phyloP scores from a whole-genome alignment of 78 protist genomes.

The Fonticula alba region DNA sequence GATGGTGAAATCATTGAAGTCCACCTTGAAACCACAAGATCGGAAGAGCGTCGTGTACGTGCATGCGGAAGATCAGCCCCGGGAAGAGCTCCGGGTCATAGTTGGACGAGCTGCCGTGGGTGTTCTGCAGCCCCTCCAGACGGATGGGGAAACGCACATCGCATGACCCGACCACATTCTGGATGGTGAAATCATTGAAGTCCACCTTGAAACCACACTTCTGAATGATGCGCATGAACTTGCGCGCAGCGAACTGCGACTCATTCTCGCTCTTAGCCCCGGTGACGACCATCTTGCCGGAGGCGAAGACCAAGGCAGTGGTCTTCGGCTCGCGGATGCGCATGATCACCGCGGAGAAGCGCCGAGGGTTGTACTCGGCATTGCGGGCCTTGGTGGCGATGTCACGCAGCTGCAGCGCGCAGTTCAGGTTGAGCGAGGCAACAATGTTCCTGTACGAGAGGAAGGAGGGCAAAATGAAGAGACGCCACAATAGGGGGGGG shows the following conservation, averaged over 20 bases:
- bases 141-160: slow-evolving; percentile 80
- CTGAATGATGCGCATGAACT: slow-evolving; percentile 80
- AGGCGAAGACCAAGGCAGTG: slow-evolving; percentile 76
- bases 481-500: too few relatives aligned
- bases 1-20: slow-evolving; percentile 57
- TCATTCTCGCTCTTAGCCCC: slow-evolving; percentile 83
- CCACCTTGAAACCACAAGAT: too few relatives aligned
- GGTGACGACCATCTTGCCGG: slow-evolving; percentile 86
- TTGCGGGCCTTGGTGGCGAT: slow-evolving; percentile 79
- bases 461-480: too few relatives aligned
- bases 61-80: slow-evolving; percentile 79
- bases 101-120: slow-evolving; percentile 31
- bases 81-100: slow-evolving; percentile 96
- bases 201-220: slow-evolving; percentile 22
- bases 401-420: slow-evolving; percentile 55
- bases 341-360: slow-evolving; percentile 90
- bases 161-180: slow-evolving; percentile 80
- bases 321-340: slow-evolving; percentile 86
- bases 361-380: slow-evolving; percentile 92
- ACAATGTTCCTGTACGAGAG: slow-evolving; percentile 74
- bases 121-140: slow-evolving; percentile 47
- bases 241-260: slow-evolving; percentile 64
- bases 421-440: slow-evolving; percentile 67
- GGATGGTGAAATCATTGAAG: slow-evolving; percentile 66
- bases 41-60: too few relatives aligned